phyloP scores from a whole-genome alignment of 768 basidiomycete genomes.

The Lentinula guzmanii region DNA sequence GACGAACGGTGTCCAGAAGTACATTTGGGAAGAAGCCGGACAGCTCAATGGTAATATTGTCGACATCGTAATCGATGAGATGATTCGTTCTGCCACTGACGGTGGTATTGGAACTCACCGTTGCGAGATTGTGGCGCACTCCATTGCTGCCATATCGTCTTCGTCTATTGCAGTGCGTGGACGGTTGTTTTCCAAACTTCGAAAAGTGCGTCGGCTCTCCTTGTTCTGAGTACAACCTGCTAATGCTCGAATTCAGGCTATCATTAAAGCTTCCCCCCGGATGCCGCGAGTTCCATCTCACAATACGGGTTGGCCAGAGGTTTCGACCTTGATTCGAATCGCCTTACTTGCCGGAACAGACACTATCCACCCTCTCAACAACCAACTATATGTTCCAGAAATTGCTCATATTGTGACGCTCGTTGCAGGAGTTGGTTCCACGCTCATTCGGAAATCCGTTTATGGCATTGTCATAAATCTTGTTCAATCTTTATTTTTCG shows the following conservation, averaged over 20 bases:
- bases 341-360: slow-evolving; percentile 66
- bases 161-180: slow-evolving; percentile 73
- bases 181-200: slow-evolving; percentile 68
- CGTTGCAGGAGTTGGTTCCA: slow-evolving; percentile 69
- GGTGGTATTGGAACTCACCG: slow-evolving; percentile 70
- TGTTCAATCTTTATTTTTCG: slow-evolving; percentile 66
- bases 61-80: slow-evolving; percentile 73
- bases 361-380: slow-evolving; percentile 41
- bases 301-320: slow-evolving; percentile 75
- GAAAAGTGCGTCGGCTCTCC: slow-evolving; percentile 41
- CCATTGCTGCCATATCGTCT: slow-evolving; percentile 63
- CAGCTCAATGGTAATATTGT: slow-evolving; percentile 61
- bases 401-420: slow-evolving; percentile 74
- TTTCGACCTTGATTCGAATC: slow-evolving; percentile 76
- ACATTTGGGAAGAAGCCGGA: slow-evolving; percentile 73
- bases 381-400: slow-evolving; percentile 80
- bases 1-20: slow-evolving; percentile 45
- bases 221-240: neutral
- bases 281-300: slow-evolving; percentile 59
- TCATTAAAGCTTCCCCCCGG: slow-evolving; percentile 67
- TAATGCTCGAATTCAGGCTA: slow-evolving; percentile 35
- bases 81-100: slow-evolving; percentile 79
- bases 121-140: slow-evolving; percentile 71
- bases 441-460: slow-evolving; percentile 70
- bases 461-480: slow-evolving; percentile 81